Evolutionary conservation across 2,329 filamentous ascomycete genomes (phyloP).

Genomic region (Pseudocercospora vitis): DNA sequence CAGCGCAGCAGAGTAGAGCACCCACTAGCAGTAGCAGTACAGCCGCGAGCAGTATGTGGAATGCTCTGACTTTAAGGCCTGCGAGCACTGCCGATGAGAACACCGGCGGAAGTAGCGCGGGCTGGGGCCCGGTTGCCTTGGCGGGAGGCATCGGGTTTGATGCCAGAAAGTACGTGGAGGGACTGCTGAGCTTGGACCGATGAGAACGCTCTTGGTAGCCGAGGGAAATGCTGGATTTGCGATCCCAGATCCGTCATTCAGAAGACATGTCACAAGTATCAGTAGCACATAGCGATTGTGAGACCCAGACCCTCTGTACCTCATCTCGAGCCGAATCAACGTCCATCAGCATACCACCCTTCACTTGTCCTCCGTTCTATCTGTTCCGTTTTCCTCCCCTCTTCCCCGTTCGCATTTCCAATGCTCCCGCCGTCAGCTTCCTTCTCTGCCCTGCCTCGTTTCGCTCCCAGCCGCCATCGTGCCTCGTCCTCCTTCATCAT

Average conservation of each 20-base stretch:
- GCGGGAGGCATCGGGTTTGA: conserved; percentile 75
- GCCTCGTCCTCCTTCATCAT: not conserved
- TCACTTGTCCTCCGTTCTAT: too few species aligned
- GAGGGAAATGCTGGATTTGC: too few species aligned
- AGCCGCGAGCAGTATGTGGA: conserved; percentile 35
- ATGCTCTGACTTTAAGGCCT: conserved; percentile 26
- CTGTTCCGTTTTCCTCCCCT: too few species aligned
- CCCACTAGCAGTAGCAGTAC: conserved; percentile 22
- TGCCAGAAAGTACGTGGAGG: conserved; percentile 72
- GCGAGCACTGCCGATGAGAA: conserved; percentile 24
- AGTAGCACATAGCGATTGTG: too few species aligned
- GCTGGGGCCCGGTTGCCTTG: conserved; percentile 50
- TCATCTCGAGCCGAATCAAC: too few species aligned
- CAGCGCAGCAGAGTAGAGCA: conserved; percentile 14
- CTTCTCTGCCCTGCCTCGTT: too few species aligned
- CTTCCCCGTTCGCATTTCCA: too few species aligned
- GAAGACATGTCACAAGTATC: too few species aligned
- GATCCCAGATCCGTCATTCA: too few species aligned
- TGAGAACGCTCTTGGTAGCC: conserved; percentile 25
- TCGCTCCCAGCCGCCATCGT: too few species aligned
- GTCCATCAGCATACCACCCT: conserved; percentile 5
- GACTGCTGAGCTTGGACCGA: conserved; percentile 63
- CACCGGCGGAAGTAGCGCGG: conserved; percentile 27
- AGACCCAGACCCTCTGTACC: too few species aligned
- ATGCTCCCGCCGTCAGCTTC: too few species aligned